Base-by-base conservation (phyloP, 1,139 yeast genomes). In the Lodderomyces pseudojiufengensis region DNA sequence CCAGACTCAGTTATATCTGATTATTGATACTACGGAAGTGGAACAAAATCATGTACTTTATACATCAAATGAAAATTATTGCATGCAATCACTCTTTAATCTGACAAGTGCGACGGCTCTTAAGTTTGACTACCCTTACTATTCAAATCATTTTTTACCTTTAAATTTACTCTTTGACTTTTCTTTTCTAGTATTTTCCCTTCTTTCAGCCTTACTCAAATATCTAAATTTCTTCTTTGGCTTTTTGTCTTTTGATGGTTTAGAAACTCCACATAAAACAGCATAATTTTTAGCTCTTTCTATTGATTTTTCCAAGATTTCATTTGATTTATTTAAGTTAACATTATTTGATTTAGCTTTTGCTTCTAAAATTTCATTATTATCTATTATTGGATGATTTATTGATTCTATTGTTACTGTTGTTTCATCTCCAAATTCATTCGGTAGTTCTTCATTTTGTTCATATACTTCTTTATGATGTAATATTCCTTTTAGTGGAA, bases 221-320 rank as follows among this genome's bases (percentile, higher is more conserved):
- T 90, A 90, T 60, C 96, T 77, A 54, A 87, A 86, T 70, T 86
- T 87, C 74, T 84, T 85, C 73, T 83, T 83, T 13, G 23, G 24
- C 15, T 35, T 27, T 15, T 32, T 30, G 8, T 36, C 33, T 10
- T 27, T 13, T 13, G 54, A 48, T 16, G 73, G 73, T 40, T 69
- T 68, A 12, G 68, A 54, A 9, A 65, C 71, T 7, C 84, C 84
- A 45, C 78, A 65, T 29, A 79, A 63, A 36, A 74, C 75, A 10
- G 94, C 90, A 57, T 84, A 80, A 55, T 83, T 76, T 57, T 83
- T 76, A 29, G 92, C 92, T 48, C 83, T 66, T 34, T 73, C 70
- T 36, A 84, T 78, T 21, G 88, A 79, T 39, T 76, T 70, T 14
- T 80, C 78, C 42, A 84, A 60, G 0, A 84, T 71, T 43, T 78